Evolutionary conservation across 1,139 yeast genomes (phyloP).

Genomic region (Magnusiomyces suaveolens): DNA sequence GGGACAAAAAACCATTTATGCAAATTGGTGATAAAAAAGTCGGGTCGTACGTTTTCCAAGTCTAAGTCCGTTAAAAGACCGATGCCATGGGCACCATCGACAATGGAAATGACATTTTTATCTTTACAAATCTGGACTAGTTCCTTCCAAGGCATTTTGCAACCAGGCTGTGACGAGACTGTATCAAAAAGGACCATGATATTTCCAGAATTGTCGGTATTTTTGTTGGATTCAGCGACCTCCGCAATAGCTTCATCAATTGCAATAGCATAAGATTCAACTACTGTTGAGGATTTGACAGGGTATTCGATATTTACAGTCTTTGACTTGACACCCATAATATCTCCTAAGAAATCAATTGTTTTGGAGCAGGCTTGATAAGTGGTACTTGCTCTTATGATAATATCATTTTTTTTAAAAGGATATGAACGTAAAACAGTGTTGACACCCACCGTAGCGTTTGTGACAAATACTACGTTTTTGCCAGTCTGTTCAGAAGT

Average conservation of each 20-base stretch:
- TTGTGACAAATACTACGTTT: slow-evolving; percentile 42
- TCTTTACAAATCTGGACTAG: slow-evolving; percentile 41
- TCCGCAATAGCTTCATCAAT: slow-evolving; percentile 22
- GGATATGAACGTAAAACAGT: slow-evolving; percentile 48
- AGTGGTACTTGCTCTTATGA: slow-evolving; percentile 43
- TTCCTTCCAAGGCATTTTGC: slow-evolving; percentile 46
- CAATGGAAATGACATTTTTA: slow-evolving; percentile 42
- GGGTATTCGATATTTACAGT: slow-evolving; percentile 44
- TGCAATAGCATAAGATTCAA: slow-evolving; percentile 35
- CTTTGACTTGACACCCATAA: slow-evolving; percentile 39
- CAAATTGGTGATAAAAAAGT: slow-evolving; percentile 51
- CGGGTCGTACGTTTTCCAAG: slow-evolving; percentile 43
- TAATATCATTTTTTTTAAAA: slow-evolving; percentile 45
- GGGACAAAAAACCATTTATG: slow-evolving; percentile 66
- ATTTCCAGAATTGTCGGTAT: slow-evolving; percentile 10
- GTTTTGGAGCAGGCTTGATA: slow-evolving; percentile 53
- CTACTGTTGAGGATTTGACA: slow-evolving; percentile 38
- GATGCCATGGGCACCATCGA: slow-evolving; percentile 70
- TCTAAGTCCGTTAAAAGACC: slow-evolving; percentile 45
- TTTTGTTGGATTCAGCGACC: slow-evolving; percentile 6
- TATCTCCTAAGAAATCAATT: slow-evolving; percentile 38
- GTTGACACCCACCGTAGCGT: slow-evolving; percentile 57
- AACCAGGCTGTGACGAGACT: slow-evolving; percentile 57
- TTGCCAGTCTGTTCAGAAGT: slow-evolving; percentile 17
- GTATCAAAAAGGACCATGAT: slow-evolving; percentile 50